Conservation (phyloP, 2,329 filamentous ascomycete species). For the Alternaria infectoria region DNA sequence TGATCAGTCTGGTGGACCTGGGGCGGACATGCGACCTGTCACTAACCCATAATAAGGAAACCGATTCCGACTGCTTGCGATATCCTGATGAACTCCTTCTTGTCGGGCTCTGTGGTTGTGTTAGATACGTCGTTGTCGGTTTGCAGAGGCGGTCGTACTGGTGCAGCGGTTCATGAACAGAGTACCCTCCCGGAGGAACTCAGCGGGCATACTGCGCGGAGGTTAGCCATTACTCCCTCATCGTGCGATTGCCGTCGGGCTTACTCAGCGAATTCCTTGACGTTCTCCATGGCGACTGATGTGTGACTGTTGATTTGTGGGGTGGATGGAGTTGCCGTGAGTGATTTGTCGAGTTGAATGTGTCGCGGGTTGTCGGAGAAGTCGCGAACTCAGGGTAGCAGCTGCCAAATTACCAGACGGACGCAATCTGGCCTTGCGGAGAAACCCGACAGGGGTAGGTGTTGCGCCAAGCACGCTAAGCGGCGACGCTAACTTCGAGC, state of each 20-base stretch:
- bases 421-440: conserved; percentile 40
- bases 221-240: conserved; percentile 24
- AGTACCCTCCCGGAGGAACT: conserved; percentile 56
- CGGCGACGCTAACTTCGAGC: conserved; percentile 10
- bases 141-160: conserved; percentile 33
- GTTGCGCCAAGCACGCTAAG: conserved; percentile 17
- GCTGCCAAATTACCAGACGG: conserved; percentile 25
- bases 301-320: neutral
- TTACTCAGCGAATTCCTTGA: conserved; percentile 72
- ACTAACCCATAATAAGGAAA: conserved; percentile 58
- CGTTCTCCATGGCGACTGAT: conserved; percentile 66
- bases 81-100: conserved; percentile 53
- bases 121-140: conserved; percentile 22
- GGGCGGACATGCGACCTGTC: neutral
- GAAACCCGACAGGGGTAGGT: conserved; percentile 24
- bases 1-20: conserved; percentile 1
- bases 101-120: conserved; percentile 50
- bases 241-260: conserved; percentile 7
- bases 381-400: conserved; percentile 25
- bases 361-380: conserved; percentile 12
- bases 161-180: conserved; percentile 59
- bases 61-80: conserved; percentile 60
- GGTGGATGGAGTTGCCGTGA: conserved; percentile 1
- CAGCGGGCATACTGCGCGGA: conserved; percentile 43
- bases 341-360: conserved; percentile 10